Evolutionary conservation across 345 rosid genomes (phyloP), one percentile per base, ranked within the genome.

Genomic region (Erucastrum elatum): DNA sequence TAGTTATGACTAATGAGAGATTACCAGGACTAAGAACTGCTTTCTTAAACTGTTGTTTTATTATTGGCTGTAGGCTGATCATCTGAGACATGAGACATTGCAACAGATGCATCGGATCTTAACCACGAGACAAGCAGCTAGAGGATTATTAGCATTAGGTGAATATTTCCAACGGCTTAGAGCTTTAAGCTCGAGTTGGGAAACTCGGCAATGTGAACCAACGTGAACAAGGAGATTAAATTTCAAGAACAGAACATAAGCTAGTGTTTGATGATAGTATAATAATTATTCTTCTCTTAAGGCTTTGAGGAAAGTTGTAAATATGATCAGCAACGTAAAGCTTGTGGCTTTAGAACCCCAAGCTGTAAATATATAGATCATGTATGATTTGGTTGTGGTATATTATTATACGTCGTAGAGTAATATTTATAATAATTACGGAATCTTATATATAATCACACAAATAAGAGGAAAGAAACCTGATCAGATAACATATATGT

Each of bases 141-240:
- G 89, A 60, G 94, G 96, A 12, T 85, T 95, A 73, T 88, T 91
- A 55, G 91, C 91, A 10, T 80, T 91, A 77, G 96, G 96, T 10
- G 97, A 93, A 82, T 93, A 91, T 86, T 88, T 87, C 69, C 90
- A 90, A 67, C 88, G 94, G 39, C 92, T 90, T 31, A 84, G 91
- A 64, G 90, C 84, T 72, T 74, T 93, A 71, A 95, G 97, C 76
- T 76, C 86, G 39, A 74, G 87, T 33, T 93, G 94, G 94, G 88
- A 87, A 6, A 78, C 80, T 62, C 88, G 85, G 39, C 84, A 82
- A 64, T 86, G 78, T 2, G 89, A 92, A 64, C 89, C 96, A 66
- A 66, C 79, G 16, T 80, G 74, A 29, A 10, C 8, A 15, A 26
- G 68, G 70, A 46, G 49, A n/a, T 51, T 3, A 61, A 44, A 35